Conservation (phyloP, 768 basidiomycete species). For the Lyophyllum decastes region DNA sequence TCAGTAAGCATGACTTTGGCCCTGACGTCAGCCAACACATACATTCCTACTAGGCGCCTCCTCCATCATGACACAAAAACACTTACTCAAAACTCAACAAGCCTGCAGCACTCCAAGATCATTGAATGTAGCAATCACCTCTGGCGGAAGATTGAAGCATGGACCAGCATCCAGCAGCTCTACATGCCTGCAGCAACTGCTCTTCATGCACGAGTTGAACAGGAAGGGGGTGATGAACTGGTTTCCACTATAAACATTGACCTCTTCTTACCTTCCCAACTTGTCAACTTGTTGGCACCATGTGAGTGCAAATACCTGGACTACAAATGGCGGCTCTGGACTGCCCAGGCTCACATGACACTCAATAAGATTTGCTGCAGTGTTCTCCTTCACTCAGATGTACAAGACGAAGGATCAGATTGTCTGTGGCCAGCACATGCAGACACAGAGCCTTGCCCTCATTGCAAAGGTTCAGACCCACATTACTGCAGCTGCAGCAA, state of each 20-base stretch:
- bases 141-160: slow-evolving; percentile 23
- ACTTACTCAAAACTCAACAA: slow-evolving; percentile 23
- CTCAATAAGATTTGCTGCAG: slow-evolving; percentile 27
- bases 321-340: slow-evolving; percentile 27
- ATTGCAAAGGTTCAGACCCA: neutral
- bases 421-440: slow-evolving; percentile 10
- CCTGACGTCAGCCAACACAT: neutral
- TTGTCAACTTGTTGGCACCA: neutral
- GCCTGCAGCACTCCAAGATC: slow-evolving; percentile 27
- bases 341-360: slow-evolving; percentile 28
- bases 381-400: slow-evolving; percentile 23
- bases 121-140: slow-evolving; percentile 22
- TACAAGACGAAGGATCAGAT: slow-evolving; percentile 13
- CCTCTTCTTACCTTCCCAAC: slow-evolving; percentile 1
- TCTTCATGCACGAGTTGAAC: slow-evolving; percentile 1
- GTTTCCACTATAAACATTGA: slow-evolving; percentile 18
- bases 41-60: slow-evolving; percentile 8
- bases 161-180: slow-evolving; percentile 24
- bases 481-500: neutral
- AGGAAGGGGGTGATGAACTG: slow-evolving; percentile 10
- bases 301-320: slow-evolving; percentile 5
- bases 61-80: slow-evolving; percentile 12
- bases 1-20: slow-evolving; percentile 23
- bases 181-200: slow-evolving; percentile 24
- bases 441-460: slow-evolving; percentile 5